These are phyloP conservation scores for Dactylellina parvicollis DNA, from an alignment of 2,329 filamentous ascomycete species.

Conservation along the genomic window DNA sequence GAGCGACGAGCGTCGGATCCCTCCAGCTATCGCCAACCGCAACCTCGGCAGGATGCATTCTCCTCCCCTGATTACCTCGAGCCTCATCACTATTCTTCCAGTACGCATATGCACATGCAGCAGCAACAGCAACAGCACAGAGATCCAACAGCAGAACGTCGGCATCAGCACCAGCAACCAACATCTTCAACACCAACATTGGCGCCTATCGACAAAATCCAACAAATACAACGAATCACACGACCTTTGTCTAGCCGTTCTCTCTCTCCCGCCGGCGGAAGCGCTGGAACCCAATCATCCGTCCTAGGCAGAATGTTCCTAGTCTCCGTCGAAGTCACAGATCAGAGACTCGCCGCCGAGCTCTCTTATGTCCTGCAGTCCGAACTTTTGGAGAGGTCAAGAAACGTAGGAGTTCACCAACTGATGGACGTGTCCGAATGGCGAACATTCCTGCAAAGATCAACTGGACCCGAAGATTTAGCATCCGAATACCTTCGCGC, in stretches of 20 bases:
- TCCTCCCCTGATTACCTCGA: slow-evolving; percentile 52
- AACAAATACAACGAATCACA: slow-evolving; percentile 55
- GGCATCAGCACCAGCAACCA: slow-evolving; percentile 48
- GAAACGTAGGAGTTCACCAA: slow-evolving; percentile 39
- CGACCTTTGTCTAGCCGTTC: slow-evolving; percentile 37
- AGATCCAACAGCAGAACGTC: slow-evolving; percentile 36
- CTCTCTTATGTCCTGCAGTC: slow-evolving; percentile 36
- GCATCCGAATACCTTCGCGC: slow-evolving; percentile 46
- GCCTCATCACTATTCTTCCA: slow-evolving; percentile 55
- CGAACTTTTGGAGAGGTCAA: slow-evolving; percentile 25
- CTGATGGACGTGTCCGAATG: slow-evolving; percentile 41
- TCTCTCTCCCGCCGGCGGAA: slow-evolving; percentile 13
- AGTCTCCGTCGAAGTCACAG: slow-evolving; percentile 36
- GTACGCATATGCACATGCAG: slow-evolving; percentile 39
- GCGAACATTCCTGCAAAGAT: slow-evolving; percentile 40
- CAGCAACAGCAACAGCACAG: too few relatives aligned
- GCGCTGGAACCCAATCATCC: not conserved
- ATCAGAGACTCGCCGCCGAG: slow-evolving; percentile 33
- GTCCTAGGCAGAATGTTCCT: slow-evolving; percentile 36
- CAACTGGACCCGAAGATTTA: slow-evolving; percentile 35
- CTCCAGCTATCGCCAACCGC: slow-evolving; percentile 44
- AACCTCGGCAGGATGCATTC: slow-evolving; percentile 52
- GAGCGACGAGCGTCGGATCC: slow-evolving; percentile 53
- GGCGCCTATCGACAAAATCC: slow-evolving; percentile 57
- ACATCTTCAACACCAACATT: slow-evolving; percentile 40